A percentile compares a stretch with the other conserved stretches of the same genome.
phyloP scores from a whole-genome alignment of 1,284 basidiomycete species.

The Hypsizygus ulmarius region DNA sequence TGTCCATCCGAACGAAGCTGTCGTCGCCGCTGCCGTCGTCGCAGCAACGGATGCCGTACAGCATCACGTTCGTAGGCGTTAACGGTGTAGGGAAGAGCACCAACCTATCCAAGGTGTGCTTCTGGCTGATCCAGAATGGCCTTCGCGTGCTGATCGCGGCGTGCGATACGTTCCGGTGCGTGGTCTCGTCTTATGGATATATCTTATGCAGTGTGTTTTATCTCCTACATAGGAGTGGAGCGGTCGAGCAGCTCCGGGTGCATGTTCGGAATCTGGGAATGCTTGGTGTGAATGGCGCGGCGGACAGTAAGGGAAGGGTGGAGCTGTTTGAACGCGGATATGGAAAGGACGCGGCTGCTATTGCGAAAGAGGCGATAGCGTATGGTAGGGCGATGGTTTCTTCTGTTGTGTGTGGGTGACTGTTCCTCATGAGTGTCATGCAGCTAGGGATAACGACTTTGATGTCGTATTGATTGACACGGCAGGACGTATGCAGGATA shows the following conservation, averaged over 20 bases:
- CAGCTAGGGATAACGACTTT: constrained; percentile 83
- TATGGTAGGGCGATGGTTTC: constrained; percentile 57
- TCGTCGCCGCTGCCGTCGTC: constrained; percentile 66
- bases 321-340: constrained; percentile 97
- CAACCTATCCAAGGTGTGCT: constrained; percentile 97
- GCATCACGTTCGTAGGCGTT: constrained; percentile 97
- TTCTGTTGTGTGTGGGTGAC: background rate
- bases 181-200: background rate
- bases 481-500: constrained; percentile 98
- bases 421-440: background rate
- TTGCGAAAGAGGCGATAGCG: constrained; percentile 91
- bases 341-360: constrained; percentile 97
- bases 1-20: constrained; percentile 74
- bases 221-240: constrained; percentile 68
- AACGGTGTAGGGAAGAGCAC: constrained; percentile 99
- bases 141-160: constrained; percentile 94
- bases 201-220: background rate
- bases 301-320: constrained; percentile 71
- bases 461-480: constrained; percentile 97
- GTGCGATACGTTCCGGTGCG: constrained; percentile 93
- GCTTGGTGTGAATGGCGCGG: constrained; percentile 71
- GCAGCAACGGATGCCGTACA: constrained; percentile 83
- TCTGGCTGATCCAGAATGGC: constrained; percentile 97
- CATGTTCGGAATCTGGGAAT: constrained; percentile 95
- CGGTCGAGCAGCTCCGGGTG: constrained; percentile 95